These are phyloP conservation scores for Pelargonium fulgidum DNA, from an alignment of 441 rosid species.

Conservation along the genomic window DNA sequence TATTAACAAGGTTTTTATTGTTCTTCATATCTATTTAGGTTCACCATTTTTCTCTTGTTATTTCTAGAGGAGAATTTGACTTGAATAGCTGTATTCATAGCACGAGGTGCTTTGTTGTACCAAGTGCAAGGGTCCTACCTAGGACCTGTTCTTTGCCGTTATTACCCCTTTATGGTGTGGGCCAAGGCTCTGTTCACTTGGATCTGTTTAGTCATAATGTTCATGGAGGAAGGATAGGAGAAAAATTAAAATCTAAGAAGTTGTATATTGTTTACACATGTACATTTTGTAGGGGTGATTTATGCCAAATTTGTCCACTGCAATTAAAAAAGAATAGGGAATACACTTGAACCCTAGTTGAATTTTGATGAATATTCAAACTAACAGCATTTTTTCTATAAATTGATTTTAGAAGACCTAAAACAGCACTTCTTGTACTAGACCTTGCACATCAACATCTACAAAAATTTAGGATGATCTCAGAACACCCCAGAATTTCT, in stretches of 20 bases:
- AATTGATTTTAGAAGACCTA: not conserved
- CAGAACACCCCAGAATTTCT: too few species aligned
- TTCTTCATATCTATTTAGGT: not conserved
- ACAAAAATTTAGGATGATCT: too few species aligned
- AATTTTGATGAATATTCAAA: not conserved
- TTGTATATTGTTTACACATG: not conserved
- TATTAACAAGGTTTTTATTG: slow-evolving; percentile 15
- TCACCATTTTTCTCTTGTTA: not conserved
- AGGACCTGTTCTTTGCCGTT: not conserved
- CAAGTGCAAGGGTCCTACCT: not conserved
- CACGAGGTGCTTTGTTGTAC: not conserved
- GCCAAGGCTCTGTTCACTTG: not conserved
- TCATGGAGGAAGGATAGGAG: not conserved
- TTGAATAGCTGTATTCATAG: not conserved
- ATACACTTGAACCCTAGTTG: not conserved
- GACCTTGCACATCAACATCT: not conserved
- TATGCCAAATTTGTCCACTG: not conserved
- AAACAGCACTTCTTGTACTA: not conserved
- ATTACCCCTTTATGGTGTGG: not conserved
- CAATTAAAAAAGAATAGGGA: not conserved
- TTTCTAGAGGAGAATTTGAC: not conserved
- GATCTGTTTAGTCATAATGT: not conserved
- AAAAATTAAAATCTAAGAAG: not conserved
- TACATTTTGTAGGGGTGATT: not conserved
- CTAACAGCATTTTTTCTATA: not conserved